Evolutionary conservation across 192 early-diverging fungal genomes (phyloP).

Genomic region (Mortierella hygrophila): DNA sequence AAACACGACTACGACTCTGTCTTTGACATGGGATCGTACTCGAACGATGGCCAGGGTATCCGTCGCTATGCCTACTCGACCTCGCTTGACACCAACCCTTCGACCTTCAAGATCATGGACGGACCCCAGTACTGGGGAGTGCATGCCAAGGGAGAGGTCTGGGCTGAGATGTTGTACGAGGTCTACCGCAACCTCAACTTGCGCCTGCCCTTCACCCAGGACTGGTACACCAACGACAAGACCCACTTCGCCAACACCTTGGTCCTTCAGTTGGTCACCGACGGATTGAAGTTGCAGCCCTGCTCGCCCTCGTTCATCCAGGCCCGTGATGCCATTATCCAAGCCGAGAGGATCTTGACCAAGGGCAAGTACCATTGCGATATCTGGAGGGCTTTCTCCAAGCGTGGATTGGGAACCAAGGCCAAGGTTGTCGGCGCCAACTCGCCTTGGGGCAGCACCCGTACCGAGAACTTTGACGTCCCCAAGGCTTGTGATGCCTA

Average conservation of each 20-base stretch:
- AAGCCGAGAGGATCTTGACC: slow-evolving; percentile 76
- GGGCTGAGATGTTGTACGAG: slow-evolving; percentile 95
- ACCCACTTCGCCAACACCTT: slow-evolving; percentile 76
- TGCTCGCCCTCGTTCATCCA: slow-evolving; percentile 81
- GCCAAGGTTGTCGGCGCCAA: slow-evolving; percentile 74
- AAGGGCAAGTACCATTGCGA: slow-evolving; percentile 77
- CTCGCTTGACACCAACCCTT: slow-evolving; percentile 80
- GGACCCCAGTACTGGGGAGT: slow-evolving; percentile 92
- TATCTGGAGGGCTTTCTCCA: slow-evolving; percentile 87
- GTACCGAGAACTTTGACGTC: slow-evolving; percentile 66
- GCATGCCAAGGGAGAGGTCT: slow-evolving; percentile 94
- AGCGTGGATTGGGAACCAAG: slow-evolving; percentile 87
- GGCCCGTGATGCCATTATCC: slow-evolving; percentile 81
- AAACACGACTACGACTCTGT: slow-evolving; percentile 68
- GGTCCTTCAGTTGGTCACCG: slow-evolving; percentile 76
- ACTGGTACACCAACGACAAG: slow-evolving; percentile 67
- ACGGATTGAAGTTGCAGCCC: slow-evolving; percentile 84
- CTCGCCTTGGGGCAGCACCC: slow-evolving; percentile 72
- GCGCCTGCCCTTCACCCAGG: slow-evolving; percentile 65
- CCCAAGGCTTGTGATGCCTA: slow-evolving; percentile 49
- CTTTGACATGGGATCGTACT: slow-evolving; percentile 85
- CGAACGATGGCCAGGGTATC: slow-evolving; percentile 90
- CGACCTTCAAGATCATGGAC: slow-evolving; percentile 82
- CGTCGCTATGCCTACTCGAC: slow-evolving; percentile 90
- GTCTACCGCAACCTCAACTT: slow-evolving; percentile 81